Percentiles rank a stretch among this genome's conserved stretches.
phyloP scores from a whole-genome alignment of 176 grass and related monocot species.

The Zizania latifolia region DNA sequence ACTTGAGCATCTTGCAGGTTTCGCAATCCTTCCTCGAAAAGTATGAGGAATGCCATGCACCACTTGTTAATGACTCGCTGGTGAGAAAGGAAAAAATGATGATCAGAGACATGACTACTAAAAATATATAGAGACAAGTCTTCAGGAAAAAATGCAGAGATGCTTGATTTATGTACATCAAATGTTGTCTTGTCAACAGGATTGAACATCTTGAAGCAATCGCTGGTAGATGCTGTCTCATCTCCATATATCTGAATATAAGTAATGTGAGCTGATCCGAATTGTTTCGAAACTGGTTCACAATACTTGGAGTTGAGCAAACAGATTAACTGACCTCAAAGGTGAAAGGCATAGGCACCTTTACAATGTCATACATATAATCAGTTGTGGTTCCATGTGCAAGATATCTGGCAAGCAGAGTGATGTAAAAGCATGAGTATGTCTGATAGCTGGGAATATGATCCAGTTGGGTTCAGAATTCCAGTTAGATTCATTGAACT shows the following conservation, averaged over 20 bases:
- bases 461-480: not conserved
- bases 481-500: not conserved
- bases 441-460: not conserved
- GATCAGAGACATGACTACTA: not conserved
- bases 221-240: slow-evolving; percentile 52
- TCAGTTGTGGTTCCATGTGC: slow-evolving; percentile 99
- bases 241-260: slow-evolving; percentile 85
- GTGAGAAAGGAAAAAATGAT: slow-evolving; percentile 2
- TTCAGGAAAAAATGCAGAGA: not conserved
- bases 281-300: not conserved
- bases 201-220: slow-evolving; percentile 99
- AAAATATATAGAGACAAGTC: not conserved
- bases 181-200: slow-evolving; percentile 73
- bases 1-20: slow-evolving; percentile 33
- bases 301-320: not conserved
- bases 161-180: slow-evolving; percentile 43
- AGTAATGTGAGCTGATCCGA: not conserved
- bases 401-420: slow-evolving; percentile 59
- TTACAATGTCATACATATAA: slow-evolving; percentile 76
- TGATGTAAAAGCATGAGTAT: not conserved
- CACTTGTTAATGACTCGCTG: slow-evolving; percentile 80
- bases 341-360: slow-evolving; percentile 95
- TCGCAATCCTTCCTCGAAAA: slow-evolving; percentile 65
- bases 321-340: slow-evolving; percentile 71
- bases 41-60: slow-evolving; percentile 73